These are phyloP conservation scores for Ilyonectria robusta DNA, from an alignment of 2,329 filamentous ascomycete species.

Conservation along the genomic window DNA sequence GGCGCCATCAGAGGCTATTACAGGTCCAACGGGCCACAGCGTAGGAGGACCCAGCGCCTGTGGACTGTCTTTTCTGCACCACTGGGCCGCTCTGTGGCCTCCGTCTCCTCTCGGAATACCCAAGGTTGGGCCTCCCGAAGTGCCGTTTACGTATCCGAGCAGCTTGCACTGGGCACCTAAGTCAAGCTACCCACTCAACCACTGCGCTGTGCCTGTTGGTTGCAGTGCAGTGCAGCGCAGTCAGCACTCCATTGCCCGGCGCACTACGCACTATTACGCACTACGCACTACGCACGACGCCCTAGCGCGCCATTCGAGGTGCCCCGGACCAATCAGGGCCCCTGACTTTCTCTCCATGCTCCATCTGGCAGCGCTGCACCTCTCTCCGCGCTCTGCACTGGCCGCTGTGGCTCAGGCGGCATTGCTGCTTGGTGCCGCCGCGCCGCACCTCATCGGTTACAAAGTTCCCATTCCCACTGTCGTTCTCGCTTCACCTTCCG, in stretches of 20 bases:
- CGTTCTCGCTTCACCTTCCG: slow-evolving; percentile 27
- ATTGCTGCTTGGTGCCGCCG: slow-evolving; percentile 25
- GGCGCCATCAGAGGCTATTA: neutral
- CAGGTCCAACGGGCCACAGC: neutral
- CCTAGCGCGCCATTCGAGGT: slow-evolving; percentile 23
- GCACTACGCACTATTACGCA: slow-evolving; percentile 14
- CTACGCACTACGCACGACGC: slow-evolving; percentile 21
- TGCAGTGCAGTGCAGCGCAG: neutral
- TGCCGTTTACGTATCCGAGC: no score
- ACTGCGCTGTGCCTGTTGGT: neutral
- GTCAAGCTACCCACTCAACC: neutral
- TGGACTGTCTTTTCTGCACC: neutral
- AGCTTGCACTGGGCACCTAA: neutral
- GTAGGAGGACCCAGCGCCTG: slow-evolving; percentile 1
- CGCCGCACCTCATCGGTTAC: slow-evolving; percentile 31
- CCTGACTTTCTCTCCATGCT: slow-evolving; percentile 27
- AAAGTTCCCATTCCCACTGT: slow-evolving; percentile 23
- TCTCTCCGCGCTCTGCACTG: slow-evolving; percentile 10
- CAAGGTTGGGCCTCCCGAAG: neutral
- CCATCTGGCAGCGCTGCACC: slow-evolving; percentile 25
- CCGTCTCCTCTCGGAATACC: neutral
- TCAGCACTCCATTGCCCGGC: slow-evolving; percentile 12
- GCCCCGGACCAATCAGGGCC: slow-evolving; percentile 23
- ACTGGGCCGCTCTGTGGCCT: neutral
- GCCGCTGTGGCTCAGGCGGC: slow-evolving; percentile 1